Evolutionary conservation across 2,329 filamentous ascomycete species (phyloP), one percentile per base, ranked within the genome.

Genomic region (Colletotrichum sublineola): DNA sequence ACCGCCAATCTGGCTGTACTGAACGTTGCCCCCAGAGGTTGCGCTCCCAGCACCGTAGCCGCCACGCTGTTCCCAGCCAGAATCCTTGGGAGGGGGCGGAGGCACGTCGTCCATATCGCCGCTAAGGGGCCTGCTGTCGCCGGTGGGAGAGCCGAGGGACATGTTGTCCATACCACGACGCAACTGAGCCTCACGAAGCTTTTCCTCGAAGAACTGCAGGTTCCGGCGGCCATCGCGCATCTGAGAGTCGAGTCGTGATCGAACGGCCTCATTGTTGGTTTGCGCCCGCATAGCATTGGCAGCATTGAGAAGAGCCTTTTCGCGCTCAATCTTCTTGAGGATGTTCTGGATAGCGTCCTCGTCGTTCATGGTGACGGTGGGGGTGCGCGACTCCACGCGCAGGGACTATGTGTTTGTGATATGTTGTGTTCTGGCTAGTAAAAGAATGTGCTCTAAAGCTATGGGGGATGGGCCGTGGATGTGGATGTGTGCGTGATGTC

Each of bases 271-370:
- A 83, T 99, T 99, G 86, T 94, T 94, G 77, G 96, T 98, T 82
- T 96, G 95, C 84, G 95, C 93, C 84, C 95, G 93, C 95, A 99
- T 97, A 78, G 93, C 91, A 84, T 94, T 96, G 77, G 96, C 96
- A 79, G 94, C 96, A 83, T 93, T 93, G 87, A 99, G 96, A 80
- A 98, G 91, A 79, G 93, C 93, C 88, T 95, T 96, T 85, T 99
- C 96, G 82, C 96, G 92, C 87, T 98, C 94, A 84, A 99, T 98
- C 92, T 99, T 98, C 86, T 92, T 93, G 85, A 93, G 91, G 85
- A 99, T 95, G 83, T 94, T 93, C 84, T 91, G 91, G 84, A 91
- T 87, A 77, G 88, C 86, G 78, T 91, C 88, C 75, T 91, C 88
- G 80, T 91, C 89, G 81, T 87, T 89, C 87, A 91, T 91, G 81